Conservation (phyloP, 2,329 filamentous ascomycete species). For the Zymoseptoria ardabiliae region DNA sequence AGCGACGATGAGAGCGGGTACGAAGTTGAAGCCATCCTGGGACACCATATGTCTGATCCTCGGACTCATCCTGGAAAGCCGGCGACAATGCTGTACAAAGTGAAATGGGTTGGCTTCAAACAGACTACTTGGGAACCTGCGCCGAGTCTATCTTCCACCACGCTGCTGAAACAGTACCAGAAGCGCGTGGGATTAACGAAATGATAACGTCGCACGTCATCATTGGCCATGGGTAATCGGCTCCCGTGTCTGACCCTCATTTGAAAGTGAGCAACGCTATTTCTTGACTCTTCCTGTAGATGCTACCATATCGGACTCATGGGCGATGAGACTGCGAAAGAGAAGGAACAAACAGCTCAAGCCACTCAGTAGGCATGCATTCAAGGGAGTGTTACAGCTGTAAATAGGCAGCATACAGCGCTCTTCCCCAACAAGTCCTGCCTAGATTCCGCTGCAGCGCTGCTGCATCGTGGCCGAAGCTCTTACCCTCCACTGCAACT, state of each 20-base stretch:
- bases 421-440: background rate
- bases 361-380: background rate
- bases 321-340: background rate
- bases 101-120: constrained; percentile 28
- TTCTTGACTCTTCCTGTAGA: background rate
- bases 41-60: constrained; percentile 26
- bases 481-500: background rate
- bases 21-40: constrained; percentile 25
- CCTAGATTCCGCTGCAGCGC: background rate
- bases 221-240: background rate
- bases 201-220: background rate
- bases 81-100: constrained; percentile 27
- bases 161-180: constrained; percentile 23
- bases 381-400: background rate
- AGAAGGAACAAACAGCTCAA: background rate
- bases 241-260: background rate
- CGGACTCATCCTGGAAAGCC: constrained; percentile 23
- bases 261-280: background rate
- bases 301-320: background rate
- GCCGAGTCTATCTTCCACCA: constrained; percentile 24
- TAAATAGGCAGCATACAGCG: background rate
- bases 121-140: constrained; percentile 29
- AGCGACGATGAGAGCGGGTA: constrained; percentile 18
- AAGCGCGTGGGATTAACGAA: constrained; percentile 11
- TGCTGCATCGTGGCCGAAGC: background rate